Base-by-base conservation (phyloP, 2,329 filamentous ascomycete genomes). In the Colletotrichum liriopes region DNA sequence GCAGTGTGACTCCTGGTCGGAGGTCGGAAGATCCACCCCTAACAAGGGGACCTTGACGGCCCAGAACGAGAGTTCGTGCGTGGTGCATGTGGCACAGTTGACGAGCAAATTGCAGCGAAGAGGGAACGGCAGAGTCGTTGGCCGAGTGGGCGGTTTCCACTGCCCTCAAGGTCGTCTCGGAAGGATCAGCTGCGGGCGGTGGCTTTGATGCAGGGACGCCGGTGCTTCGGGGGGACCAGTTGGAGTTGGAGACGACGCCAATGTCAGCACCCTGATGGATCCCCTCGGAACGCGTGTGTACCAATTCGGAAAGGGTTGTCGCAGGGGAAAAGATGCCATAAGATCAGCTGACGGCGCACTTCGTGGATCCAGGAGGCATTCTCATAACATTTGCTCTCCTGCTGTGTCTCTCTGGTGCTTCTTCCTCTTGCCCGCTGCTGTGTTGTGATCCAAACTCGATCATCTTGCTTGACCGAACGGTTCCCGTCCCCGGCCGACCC, bases 201-300 rank as follows among this genome's bases (percentile, higher is more conserved):
- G 61, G 26, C 52, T 52, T 41, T 23, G 64, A 52, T 32, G 41
- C 39, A n/a, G 47, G 69, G 65, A 54, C 35, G 26, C 20, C 18
- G 35, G 35, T 45, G 52, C 58, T 51, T 67, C 58, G 58, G 41
- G 45, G 35, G n/a, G 45, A 62, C 32, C n/a, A 62, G n/a, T 62
- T 26, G 39, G 52, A 51, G 35, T 69, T 52, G 47, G 35, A 37
- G n/a, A 63, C 14, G 14, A 49, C 62, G 29, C 37, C 41, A 35
- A 35, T 51, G 45, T 67, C 56, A 62, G 69, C 59, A 72, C 69
- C 69, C 69, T 72, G 69, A 72, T 72, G 69, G 69, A 60, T 29
- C 65, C 59, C 35, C 29, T 67, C 52, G 26, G 37, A 64, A 52
- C 29, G 43, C 26, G 51, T 32, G 41, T 43, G 14, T 45, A 47